Base-by-base conservation (phyloP, 1,139 yeast species). In the Spencermartinsiella ligniputridi region DNA sequence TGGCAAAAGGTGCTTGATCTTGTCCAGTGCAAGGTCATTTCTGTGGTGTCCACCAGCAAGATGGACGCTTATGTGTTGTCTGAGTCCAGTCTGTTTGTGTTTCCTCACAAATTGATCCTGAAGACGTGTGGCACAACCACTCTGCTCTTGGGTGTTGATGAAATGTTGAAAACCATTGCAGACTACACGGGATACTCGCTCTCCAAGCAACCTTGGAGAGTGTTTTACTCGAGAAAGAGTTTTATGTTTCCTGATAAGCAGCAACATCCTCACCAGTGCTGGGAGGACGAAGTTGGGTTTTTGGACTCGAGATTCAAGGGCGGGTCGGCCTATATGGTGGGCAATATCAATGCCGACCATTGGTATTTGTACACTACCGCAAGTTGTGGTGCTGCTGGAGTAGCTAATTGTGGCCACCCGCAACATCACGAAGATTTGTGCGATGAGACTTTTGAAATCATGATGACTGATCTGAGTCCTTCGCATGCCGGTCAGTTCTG, bases 81-180 rank as follows among this genome's bases (percentile, higher is more conserved):
- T 45, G 98, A 92, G 67, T 85, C 95, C 37, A 85, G 96, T 16
- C 70, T 92, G 61, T 90, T 92, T 68, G 95, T 92, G 24, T 90
- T 82, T 61, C 81, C 87, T 24, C 92, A 89, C 66, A 89, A 86
- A 64, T 59, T 90, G 53, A 81, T 90, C 47, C 74, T 92, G 60
- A 92, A 92, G 67, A 92, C 98, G 12, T 92, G 98, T 64, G 98
- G 98, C 9, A 90, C 97, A 12, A 92, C 97, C 1, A 88, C 97
- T 1, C 83, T 96, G 1, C 74, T 92, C 51, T 78, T 81, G 25
- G 92, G 97, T 56, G 68, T 92, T 35, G 80, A 78, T 24, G 74
- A 77, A 45, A 68, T 90, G 48, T 76, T 84, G 53, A 75, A 76
- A 37, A 64, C 78, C 20, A 77, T 83, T 11, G 60, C 64, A 22